Conservation (phyloP, 345 rosid species). For the Murraya koenigii region DNA sequence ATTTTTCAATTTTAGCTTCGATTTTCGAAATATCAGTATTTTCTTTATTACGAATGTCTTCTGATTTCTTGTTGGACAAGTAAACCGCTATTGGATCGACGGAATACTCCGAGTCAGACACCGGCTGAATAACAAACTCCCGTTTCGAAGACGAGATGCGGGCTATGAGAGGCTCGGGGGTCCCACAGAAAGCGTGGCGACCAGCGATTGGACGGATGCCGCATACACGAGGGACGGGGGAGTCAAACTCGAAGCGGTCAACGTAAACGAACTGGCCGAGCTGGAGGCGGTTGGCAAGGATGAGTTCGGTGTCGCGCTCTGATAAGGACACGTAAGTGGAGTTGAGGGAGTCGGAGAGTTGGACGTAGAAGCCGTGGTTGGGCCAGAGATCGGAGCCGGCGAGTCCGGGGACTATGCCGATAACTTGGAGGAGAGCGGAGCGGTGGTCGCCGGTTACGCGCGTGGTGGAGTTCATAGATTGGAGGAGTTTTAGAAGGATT, state of each 20-base stretch:
- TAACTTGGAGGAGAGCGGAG: conserved; percentile 81
- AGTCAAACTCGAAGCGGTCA: conserved; percentile 72
- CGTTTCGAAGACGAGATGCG: conserved; percentile 67
- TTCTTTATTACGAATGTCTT: conserved; percentile 1
- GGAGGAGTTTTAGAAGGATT: conserved; percentile 86
- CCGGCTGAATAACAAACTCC: conserved; percentile 86
- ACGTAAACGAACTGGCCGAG: conserved; percentile 93
- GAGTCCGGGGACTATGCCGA: conserved; percentile 90
- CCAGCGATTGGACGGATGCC: conserved; percentile 92
- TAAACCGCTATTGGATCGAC: conserved; percentile 77
- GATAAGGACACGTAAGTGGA: conserved; percentile 96
- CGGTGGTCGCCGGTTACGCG: conserved; percentile 97
- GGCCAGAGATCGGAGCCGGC: conserved; percentile 93
- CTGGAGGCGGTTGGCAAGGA: conserved; percentile 89
- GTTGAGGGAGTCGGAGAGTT: conserved; percentile 93
- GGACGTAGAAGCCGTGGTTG: conserved; percentile 93
- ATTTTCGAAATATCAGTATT: conserved; percentile 9
- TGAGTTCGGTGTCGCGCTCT: conserved; percentile 85
- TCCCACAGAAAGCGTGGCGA: conserved; percentile 79
- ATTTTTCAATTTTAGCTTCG: conserved; percentile 28
- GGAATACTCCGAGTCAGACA: conserved; percentile 66
- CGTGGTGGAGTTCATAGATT: conserved; percentile 71
- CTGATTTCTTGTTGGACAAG: conserved; percentile 46
- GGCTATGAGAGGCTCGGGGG: conserved; percentile 81
- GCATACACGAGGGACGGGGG: conserved; percentile 78